A percentile compares a stretch with the other conserved stretches of the same genome.
phyloP scores from a whole-genome alignment of 805 yeast species.

The Suhomyces canberraensis region DNA sequence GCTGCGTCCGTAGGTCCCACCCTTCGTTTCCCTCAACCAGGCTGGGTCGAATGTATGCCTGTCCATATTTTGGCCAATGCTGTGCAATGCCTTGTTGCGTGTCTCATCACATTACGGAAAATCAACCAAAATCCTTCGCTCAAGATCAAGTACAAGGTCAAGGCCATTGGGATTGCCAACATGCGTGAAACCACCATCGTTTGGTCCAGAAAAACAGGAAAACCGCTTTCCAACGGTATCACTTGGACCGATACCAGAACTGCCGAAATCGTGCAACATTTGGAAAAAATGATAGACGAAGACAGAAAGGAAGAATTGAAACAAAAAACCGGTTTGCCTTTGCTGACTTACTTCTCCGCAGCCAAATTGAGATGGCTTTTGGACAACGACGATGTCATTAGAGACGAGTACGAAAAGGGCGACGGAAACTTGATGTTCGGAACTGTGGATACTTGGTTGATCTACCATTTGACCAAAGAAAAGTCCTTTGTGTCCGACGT shows the following conservation, averaged over 20 bases:
- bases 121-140: conserved; percentile 52
- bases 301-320: conserved; percentile 57
- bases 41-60: conserved; percentile 95
- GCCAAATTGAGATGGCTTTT: conserved; percentile 86
- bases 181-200: conserved; percentile 93
- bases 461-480: conserved; percentile 75
- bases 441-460: conserved; percentile 91
- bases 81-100: conserved; percentile 70
- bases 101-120: conserved; percentile 54
- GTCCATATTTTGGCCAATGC: conserved; percentile 77
- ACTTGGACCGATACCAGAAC: conserved; percentile 97
- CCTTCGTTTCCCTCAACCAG: conserved; percentile 73
- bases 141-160: conserved; percentile 57
- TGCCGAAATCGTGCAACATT: conserved; percentile 60
- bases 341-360: conserved; percentile 89
- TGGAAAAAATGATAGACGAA: conserved; percentile 51
- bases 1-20: conserved; percentile 59
- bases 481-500: conserved; percentile 76
- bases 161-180: conserved; percentile 84
- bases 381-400: conserved; percentile 68
- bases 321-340: conserved; percentile 76
- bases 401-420: conserved; percentile 67
- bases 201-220: conserved; percentile 83
- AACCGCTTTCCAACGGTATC: conserved; percentile 81
- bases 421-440: conserved; percentile 80